A percentile compares a stretch with the other conserved stretches of the same genome.
These are phyloP conservation scores for Teunomyces atbi DNA, from an alignment of 805 yeast species.

Conservation along the genomic window DNA sequence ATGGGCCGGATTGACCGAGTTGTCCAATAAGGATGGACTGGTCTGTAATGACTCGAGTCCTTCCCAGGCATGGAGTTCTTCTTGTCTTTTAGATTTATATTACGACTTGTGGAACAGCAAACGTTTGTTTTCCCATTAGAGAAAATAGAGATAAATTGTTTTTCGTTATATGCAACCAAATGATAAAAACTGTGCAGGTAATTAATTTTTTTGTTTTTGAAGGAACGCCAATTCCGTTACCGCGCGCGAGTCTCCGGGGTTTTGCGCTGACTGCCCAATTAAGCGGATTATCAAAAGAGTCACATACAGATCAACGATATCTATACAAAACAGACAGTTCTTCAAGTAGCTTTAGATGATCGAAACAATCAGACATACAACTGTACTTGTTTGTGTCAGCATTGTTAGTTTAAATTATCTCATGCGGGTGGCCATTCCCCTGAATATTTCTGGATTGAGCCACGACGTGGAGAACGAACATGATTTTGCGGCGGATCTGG, in stretches of 20 bases:
- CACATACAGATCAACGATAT: not conserved
- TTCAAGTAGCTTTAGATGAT: no score
- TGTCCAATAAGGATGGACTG: constrained; percentile 85
- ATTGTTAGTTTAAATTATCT: not conserved
- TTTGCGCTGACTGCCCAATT: not conserved
- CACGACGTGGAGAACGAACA: not conserved
- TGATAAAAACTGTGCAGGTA: not conserved
- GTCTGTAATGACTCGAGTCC: constrained; percentile 86
- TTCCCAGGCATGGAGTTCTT: constrained; percentile 95
- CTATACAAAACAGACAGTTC: no score
- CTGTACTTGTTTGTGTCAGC: no score
- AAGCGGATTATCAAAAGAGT: not conserved
- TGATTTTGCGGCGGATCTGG: constrained; percentile 4
- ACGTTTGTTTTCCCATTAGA: not conserved
- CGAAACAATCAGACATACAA: no score
- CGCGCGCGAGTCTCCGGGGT: not conserved
- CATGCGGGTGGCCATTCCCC: not conserved
- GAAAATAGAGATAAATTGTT: not conserved
- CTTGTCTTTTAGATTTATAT: constrained; percentile 79
- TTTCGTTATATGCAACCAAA: not conserved
- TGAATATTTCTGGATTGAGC: not conserved
- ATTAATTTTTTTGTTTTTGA: not conserved
- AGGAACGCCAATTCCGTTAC: constrained; percentile 1
- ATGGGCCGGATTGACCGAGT: constrained; percentile 94
- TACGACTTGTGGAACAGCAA: constrained; percentile 50